Evolutionary conservation across 805 yeast genomes (phyloP).

Genomic region (Candida namnaoensis): DNA sequence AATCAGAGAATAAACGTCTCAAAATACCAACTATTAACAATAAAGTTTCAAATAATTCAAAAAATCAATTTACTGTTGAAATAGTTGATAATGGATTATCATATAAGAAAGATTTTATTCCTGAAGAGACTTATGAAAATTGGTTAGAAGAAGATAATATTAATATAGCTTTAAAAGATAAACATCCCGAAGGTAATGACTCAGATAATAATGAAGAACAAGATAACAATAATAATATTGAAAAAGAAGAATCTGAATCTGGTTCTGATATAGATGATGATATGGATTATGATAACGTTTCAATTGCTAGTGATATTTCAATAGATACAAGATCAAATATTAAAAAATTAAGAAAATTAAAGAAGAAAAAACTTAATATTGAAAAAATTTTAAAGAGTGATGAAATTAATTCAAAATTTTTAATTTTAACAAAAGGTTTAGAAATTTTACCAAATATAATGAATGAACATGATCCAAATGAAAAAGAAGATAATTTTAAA

Average conservation of each 20-base stretch:
- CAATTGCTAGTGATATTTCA: too few relatives aligned
- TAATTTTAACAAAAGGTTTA: not conserved
- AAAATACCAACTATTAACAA: too few relatives aligned
- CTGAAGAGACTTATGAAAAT: constrained; percentile 15
- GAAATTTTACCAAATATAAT: not conserved
- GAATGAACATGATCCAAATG: too few relatives aligned
- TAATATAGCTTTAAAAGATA: constrained; percentile 3
- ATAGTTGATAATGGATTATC: too few relatives aligned
- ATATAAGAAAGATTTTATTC: constrained; percentile 1
- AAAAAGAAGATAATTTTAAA: not conserved
- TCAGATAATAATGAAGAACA: not conserved
- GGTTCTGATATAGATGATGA: too few relatives aligned
- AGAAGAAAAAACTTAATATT: constrained; percentile 5
- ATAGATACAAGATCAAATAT: too few relatives aligned
- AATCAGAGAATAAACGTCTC: too few relatives aligned
- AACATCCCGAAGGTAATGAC: not conserved
- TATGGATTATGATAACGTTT: too few relatives aligned
- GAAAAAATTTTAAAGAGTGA: constrained; percentile 1
- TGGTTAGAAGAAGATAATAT: constrained; percentile 12
- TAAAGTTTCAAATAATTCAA: too few relatives aligned
- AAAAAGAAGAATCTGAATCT: too few relatives aligned
- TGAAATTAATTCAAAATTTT: not conserved
- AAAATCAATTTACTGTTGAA: too few relatives aligned
- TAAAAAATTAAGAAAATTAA: too few relatives aligned
- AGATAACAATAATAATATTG: not conserved